Evolutionary conservation across 2,329 filamentous ascomycete genomes (phyloP).

Genomic region (Xylaria digitata): DNA sequence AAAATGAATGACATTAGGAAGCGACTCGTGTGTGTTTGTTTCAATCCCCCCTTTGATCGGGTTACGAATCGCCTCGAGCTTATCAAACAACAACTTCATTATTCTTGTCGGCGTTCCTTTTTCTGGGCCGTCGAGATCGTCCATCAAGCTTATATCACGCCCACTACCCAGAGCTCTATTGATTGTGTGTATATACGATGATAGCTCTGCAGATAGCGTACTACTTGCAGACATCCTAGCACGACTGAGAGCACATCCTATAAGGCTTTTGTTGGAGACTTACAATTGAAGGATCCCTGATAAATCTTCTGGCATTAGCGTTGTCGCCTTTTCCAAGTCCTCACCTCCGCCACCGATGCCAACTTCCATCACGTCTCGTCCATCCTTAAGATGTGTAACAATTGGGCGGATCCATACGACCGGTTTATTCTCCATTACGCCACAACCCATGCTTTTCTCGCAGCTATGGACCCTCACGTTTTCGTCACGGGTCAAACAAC

Average conservation of each 20-base stretch:
- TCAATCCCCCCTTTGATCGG: conserved; percentile 32
- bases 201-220: conserved; percentile 25
- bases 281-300: conserved; percentile 59
- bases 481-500: conserved; percentile 75
- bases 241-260: conserved; percentile 14
- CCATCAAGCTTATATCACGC: conserved; percentile 51
- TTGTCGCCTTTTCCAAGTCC: conserved; percentile 75
- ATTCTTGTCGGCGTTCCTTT: conserved; percentile 41
- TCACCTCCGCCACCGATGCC: conserved; percentile 84
- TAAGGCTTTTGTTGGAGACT: conserved; percentile 32
- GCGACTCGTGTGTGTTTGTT: background rate
- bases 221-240: conserved; percentile 21
- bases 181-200: conserved; percentile 27
- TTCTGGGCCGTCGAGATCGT: conserved; percentile 47
- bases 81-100: conserved; percentile 36
- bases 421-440: conserved; percentile 57
- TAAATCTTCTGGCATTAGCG: conserved; percentile 66
- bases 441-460: conserved; percentile 76
- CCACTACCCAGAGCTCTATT: conserved; percentile 46
- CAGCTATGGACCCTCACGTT: conserved; percentile 84
- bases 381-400: conserved; percentile 70
- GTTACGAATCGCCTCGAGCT: conserved; percentile 33
- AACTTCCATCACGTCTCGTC: conserved; percentile 74
- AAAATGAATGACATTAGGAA: conserved; percentile 67
- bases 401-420: conserved; percentile 84